Evolutionary conservation across 2,329 filamentous ascomycete species (phyloP), one percentile per base, ranked within the genome.

Genomic region (Pseudocercospora ulei): DNA sequence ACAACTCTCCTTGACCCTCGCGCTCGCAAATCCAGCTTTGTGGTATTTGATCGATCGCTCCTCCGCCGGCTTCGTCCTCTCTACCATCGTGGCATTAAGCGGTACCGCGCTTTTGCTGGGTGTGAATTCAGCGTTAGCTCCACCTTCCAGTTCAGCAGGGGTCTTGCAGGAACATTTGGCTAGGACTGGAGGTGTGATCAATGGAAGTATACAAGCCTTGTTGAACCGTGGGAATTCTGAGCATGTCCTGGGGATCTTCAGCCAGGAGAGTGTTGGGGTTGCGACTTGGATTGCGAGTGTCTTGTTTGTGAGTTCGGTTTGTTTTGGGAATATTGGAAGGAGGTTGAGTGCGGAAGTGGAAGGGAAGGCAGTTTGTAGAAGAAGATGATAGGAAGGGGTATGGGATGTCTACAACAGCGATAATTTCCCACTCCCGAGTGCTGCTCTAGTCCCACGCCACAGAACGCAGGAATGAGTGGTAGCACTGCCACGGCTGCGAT

Each of bases 11-110:
- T 63, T 92, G 16, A 90, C 87, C 1, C 76, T 98, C 33, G 83
- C 86, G 13, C 75, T 96, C 43, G 84, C 82, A 12, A 96, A 96
- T 58, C 88, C 90, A 1, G 81, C 90, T 6, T 68, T 98, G 11
- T 98, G 90, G 90, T 98, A 93, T 63, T 70, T 96, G 14, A 82
- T 98, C 56, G 90, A 98, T 63, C 82, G 88, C 35, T 90, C 85
- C 30, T 78, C 77, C 50, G 74, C 86, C 0, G 90, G 90, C 3
- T 81, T 96, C 51, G 65, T 90, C 20, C 72, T 95, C 39, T 86
- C 84, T 0, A 70, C 78, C 8, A 65, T 75, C 1, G 78, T 94
- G 7, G 82, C 84, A 1, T 58, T 88, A 16, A 65, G 73, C 1
- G 85, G 88, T 5, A 87, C 87, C 6, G 72, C 74, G 8, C 61